Percentiles rank a stretch among this genome's conserved stretches.
Evolutionary conservation across 768 basidiomycete species (phyloP).

Genomic region (Leucocoprinus birnbaumii): DNA sequence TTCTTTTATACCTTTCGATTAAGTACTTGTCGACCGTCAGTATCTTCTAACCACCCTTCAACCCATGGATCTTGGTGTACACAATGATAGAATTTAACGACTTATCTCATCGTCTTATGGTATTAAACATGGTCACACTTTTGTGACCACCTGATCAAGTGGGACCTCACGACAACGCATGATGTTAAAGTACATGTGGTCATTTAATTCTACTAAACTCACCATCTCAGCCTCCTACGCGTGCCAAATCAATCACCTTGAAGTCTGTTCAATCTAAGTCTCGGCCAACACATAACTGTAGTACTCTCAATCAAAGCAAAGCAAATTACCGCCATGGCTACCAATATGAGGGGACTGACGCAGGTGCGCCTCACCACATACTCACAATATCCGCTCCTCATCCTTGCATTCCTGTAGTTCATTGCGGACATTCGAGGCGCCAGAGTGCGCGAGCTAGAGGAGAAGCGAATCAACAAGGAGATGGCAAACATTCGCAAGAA

Average conservation of each 20-base stretch:
- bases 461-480: slow-evolving; percentile 99
- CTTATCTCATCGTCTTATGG: no score
- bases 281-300: no score
- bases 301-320: no score
- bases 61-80: no score
- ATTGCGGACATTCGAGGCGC: slow-evolving; percentile 99
- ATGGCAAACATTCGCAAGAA: slow-evolving; percentile 99
- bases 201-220: not conserved
- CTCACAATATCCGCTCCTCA: slow-evolving; percentile 12
- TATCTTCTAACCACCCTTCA: not conserved
- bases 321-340: slow-evolving; percentile 59
- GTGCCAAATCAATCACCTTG: not conserved
- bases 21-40: no score
- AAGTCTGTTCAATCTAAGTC: no score
- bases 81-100: no score
- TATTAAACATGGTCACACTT: slow-evolving; percentile 2
- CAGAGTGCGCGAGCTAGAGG: slow-evolving; percentile 92
- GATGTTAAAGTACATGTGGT: not conserved
- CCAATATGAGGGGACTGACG: slow-evolving; percentile 88
- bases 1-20: no score
- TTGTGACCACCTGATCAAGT: not conserved
- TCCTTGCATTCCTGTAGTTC: slow-evolving; percentile 65
- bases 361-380: slow-evolving; percentile 53
- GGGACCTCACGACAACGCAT: not conserved
- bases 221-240: not conserved